Evolutionary conservation across 805 yeast species (phyloP), one percentile per base, ranked within the genome.

Genomic region (Geotrichum ghanense): DNA sequence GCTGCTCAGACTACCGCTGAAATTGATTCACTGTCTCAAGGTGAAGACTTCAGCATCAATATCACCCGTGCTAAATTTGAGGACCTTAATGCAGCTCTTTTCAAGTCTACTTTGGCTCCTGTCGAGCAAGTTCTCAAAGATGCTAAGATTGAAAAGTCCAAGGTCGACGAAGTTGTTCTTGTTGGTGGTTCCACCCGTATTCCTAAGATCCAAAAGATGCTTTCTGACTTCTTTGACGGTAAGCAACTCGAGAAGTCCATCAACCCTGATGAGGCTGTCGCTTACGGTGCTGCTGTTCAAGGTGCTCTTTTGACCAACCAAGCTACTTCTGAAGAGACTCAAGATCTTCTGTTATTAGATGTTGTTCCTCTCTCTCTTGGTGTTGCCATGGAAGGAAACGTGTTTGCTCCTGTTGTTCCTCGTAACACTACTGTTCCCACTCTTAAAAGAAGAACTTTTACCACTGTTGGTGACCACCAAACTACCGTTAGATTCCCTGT

Each of bases 351-450:
- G 63, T 80, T 89, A 68, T 81, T 89, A 72, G 97, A 89, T 76
- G 97, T 90, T 63, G 89, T 89, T 67, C 98, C 98, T 70, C 82
- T 90, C 69, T 89, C 97, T 58, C 79, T 90, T 67, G 98, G 98
- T 86, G 95, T 90, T 72, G 97, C 95, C 76, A 92, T 92, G 84
- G 92, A 89, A 75, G 98, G 98, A 75, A 94, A 92, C 74, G 90
- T 92, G 68, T 89, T 90, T 76, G 95, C 97, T 67, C 92, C 95
- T 66, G 95, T 92, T 70, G 95, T 92, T 61, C 96, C 96, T 76
- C 88, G 98, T 79, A 92, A 92, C 85, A 85, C 97, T 62, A 90
- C 97, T 64, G 95, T 90, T 62, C 98, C 98, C 73, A 90, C 97
- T 72, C 84, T 88, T 75, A 90, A 90, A 84, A 83, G 95, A 69